Base-by-base conservation (phyloP, 2,329 filamentous ascomycete genomes). In the Ceratocystis lukuohia region DNA sequence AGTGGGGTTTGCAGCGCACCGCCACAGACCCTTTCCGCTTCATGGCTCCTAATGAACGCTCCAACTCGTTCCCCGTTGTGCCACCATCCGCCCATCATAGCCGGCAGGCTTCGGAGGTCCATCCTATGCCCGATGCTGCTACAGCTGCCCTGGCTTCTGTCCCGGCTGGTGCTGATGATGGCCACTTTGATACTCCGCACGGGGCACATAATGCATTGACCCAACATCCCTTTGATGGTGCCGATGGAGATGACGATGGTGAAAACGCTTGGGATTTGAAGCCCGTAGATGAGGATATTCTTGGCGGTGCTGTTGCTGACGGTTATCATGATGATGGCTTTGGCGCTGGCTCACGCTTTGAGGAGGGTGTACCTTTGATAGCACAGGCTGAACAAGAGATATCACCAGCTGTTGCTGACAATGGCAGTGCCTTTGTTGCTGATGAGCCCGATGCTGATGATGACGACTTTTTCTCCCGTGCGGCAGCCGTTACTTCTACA, bases 341-440 rank as follows among this genome's bases (percentile, higher is more conserved):
- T 46, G 76, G 76, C 25, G 75, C 77, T 0, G 82, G 87, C 30
- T 81, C 82, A 28, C 82, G 87, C 57, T 90, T 81, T 69, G 86
- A 88, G 67, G 88, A 91, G 75, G 87, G 87, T 0, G 68, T 90
- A 3, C 87, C 87, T 0, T 74, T 91, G 68, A 84, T 84, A 62
- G 66, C 72, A 2, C 70, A 75, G 50, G 68, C 69, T 41, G 37
- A 41, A 15, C 37, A 41, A 41, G 37, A 41, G 3, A 41, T 10
- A 15, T 41, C 37, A 15, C 10, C 37, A 1, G 3, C 72, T 73
- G 15, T 70, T 61, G 20, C 53, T 28, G 4, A 6, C 28, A 20
- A 50, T 22, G 20, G 7, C 48, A 48, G 45, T n/a, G 64, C 50
- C 8, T 66, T 66, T 61, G 62, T n/a, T 4, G 17, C 6, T 20